Evolutionary conservation across 345 rosid species (phyloP).

Genomic region (Syzygium jambos): DNA sequence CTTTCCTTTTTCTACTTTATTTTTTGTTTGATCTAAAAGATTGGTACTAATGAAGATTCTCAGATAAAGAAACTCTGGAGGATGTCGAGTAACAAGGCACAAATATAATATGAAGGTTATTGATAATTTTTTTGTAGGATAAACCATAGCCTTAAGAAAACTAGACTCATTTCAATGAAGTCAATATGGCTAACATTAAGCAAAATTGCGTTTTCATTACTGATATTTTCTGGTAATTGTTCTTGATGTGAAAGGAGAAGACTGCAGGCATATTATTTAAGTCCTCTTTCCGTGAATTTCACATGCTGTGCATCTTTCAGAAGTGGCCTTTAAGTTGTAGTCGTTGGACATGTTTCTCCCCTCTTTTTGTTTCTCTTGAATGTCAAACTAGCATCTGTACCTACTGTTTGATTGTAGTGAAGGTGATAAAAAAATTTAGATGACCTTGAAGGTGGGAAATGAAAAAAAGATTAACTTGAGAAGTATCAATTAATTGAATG

Average conservation of each 20-base stretch:
- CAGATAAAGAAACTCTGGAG: not conserved
- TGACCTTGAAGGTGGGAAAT: not conserved
- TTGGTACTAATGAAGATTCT: not conserved
- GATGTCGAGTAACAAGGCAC: not conserved
- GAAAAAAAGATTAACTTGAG: not conserved
- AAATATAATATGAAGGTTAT: no score
- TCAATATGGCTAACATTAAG: not conserved
- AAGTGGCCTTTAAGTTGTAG: not conserved
- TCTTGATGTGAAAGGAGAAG: not conserved
- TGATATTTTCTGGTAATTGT: not conserved
- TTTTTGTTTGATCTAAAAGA: not conserved
- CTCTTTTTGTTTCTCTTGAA: not conserved
- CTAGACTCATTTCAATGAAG: not conserved
- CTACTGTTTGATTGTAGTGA: not conserved
- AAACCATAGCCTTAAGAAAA: not conserved
- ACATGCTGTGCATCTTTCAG: not conserved
- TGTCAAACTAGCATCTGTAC: not conserved
- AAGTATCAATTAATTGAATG: not conserved
- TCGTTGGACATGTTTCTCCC: not conserved
- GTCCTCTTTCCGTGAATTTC: not conserved
- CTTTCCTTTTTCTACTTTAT: not conserved
- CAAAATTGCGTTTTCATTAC: not conserved
- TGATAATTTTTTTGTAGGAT: not conserved
- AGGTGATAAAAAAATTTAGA: not conserved
- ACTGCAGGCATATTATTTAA: not conserved